Base-by-base conservation (phyloP, 2,329 filamentous ascomycete species). In the Aspergillus flavus region DNA sequence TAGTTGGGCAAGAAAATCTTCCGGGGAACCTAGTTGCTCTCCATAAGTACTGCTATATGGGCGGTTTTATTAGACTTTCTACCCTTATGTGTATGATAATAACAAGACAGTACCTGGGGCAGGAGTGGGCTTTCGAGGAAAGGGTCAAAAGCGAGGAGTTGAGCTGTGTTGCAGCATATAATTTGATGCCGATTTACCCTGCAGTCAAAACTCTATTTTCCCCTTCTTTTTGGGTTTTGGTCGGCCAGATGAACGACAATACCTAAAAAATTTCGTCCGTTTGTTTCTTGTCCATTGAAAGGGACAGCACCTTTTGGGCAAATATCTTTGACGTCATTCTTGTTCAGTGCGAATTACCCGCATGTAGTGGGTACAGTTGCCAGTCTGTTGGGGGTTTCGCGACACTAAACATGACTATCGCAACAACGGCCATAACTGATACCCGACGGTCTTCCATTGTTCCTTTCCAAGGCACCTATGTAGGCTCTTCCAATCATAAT, bases 101-200 rank as follows among this genome's bases (percentile, higher is more conserved):
- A 55, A 39, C n/a, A 30, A 14, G 19, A 55, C 21, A 26, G 32
- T 26, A 55, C 52, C 21, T 39, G 14, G 32, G 30, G 10, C 34
- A 16, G 34, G 14, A 36, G 34, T 16, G 34, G 16, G 34, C 34
- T 36, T 5, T 16, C 14, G 14, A 36, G 14, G 41, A 63, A 53
- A 58, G 54, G 58, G 54, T 54, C n/a, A 43, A 53, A 66, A 56
- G 65, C 55, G 65, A 66, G 63, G 52, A 55, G 52, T 39, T n/a
- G 43, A 45, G 41, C 58, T 50, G 46, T 46, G 58, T 60, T 63
- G 62, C 62, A 61, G 64, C 61, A 41, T 52, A 45, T 61, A 62
- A 64, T 61, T 52, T 36, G 58, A 30, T 32, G 30, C 39, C 61
- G 46, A 64, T 61, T 61, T 57, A 46, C 45, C 46, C 52, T 56